Conservation (phyloP, 805 yeast genomes). For the Lipomyces starkeyi region DNA sequence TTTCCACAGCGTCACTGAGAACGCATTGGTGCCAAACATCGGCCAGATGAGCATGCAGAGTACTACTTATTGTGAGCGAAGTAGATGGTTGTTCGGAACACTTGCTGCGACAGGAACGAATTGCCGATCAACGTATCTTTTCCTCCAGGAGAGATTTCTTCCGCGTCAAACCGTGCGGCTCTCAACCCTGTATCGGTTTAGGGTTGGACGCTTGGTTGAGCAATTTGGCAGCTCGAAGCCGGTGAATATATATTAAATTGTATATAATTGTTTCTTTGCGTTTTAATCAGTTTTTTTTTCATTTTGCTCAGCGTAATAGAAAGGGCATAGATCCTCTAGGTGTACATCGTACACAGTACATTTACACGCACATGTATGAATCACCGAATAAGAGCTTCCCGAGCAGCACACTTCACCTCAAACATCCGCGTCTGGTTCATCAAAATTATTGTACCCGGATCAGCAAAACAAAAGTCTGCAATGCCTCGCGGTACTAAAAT, state of each 20-base stretch:
- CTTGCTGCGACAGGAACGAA: not conserved
- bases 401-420: conserved; percentile 29
- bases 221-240: too few species aligned
- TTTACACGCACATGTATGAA: not conserved
- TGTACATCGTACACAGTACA: too few species aligned
- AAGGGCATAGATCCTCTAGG: too few species aligned
- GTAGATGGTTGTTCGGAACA: not conserved
- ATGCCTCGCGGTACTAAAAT: conserved; percentile 38
- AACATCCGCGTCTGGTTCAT: conserved; percentile 39
- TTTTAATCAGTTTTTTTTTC: too few species aligned
- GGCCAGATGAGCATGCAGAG: not conserved
- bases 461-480: conserved; percentile 42
- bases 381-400: conserved; percentile 24
- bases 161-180: too few species aligned
- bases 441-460: conserved; percentile 37
- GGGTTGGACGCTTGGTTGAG: too few species aligned
- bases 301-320: too few species aligned
- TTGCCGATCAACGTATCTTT: not conserved
- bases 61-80: not conserved
- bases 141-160: too few species aligned
- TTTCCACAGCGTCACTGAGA: not conserved
- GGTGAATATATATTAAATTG: too few species aligned
- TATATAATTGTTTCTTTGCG: too few species aligned
- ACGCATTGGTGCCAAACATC: not conserved
- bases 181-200: too few species aligned